These are phyloP conservation scores for Botrytis squamosa DNA, from an alignment of 2,329 filamentous ascomycete genomes.

Conservation along the genomic window DNA sequence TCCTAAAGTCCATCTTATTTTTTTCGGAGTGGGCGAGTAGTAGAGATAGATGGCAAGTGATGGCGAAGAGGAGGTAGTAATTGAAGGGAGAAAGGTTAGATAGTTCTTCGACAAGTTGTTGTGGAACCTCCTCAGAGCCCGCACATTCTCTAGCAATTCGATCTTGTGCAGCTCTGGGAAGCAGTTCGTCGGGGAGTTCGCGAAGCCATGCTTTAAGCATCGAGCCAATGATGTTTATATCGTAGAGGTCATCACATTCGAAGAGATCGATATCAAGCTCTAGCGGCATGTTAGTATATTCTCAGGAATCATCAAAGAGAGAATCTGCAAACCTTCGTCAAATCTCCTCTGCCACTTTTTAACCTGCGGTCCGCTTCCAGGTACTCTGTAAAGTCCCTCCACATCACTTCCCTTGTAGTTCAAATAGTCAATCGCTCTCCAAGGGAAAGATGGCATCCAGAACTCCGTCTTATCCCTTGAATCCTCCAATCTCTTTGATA, in stretches of 20 bases:
- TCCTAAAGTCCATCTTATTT: constrained; percentile 98
- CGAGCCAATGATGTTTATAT: constrained; percentile 94
- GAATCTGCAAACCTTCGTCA: constrained; percentile 63
- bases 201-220: constrained; percentile 96
- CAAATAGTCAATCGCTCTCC: constrained; percentile 93
- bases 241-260: constrained; percentile 81
- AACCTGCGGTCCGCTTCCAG: constrained; percentile 84
- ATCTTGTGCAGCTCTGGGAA: constrained; percentile 81
- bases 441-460: constrained; percentile 96
- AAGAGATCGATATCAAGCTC: constrained; percentile 90
- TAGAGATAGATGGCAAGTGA: constrained; percentile 91
- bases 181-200: constrained; percentile 89
- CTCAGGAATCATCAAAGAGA: background rate
- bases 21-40: constrained; percentile 88
- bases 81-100: constrained; percentile 95
- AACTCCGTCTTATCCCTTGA: constrained; percentile 96
- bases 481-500: constrained; percentile 82
- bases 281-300: constrained; percentile 40
- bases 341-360: constrained; percentile 93
- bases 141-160: constrained; percentile 77
- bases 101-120: constrained; percentile 84
- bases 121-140: constrained; percentile 76
- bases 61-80: constrained; percentile 95
- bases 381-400: constrained; percentile 88
- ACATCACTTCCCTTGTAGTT: constrained; percentile 94